Evolutionary conservation across 2,329 filamentous ascomycete species (phyloP), one percentile per base, ranked within the genome.

Genomic region (Myriosclerotinia scirpicola): DNA sequence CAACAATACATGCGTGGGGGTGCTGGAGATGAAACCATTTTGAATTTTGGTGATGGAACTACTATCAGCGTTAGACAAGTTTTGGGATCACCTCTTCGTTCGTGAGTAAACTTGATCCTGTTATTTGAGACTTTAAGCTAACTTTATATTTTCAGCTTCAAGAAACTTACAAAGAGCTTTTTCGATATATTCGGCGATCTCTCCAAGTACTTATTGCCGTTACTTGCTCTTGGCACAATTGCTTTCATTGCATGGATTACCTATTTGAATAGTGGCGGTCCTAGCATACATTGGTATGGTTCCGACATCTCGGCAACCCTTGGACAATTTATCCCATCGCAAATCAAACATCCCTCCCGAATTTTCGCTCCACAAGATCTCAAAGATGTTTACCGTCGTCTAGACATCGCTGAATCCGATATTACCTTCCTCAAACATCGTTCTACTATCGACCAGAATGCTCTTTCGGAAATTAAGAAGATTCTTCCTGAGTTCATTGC

Each of bases 401-500:
- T 76, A 20, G 67, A 53, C 6, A 62, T 56, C 48, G 65, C 73
- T 40, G 72, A 76, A 55, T 64, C 69, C 36, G 67, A 74, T 38
- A 67, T 76, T 26, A 53, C 58, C 6, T 58, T 56, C 20, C 63
- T 73, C 8, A 71, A 67, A 55, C 67, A 50, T 30, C 63, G 64
- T 42, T 59, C 54, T 5, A 62, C 68, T 26, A 46, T 76, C 17
- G 69, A 74, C 6, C 71, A 80, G 17, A 79, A 80, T 44, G 67
- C 76, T 2, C 62, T 78, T 38, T 61, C 71, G 5, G 69, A 72
- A 5, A 73, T 90, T 3, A 74, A 83, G 56, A 71, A 77, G 0
- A 77, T 83, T 5, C 76, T 91, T 3, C 89, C 89, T 0, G 80
- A 82, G 15, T 71, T 83, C 12, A 78, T 91, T 5, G 82, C 84